A percentile compares a stretch with the other conserved stretches of the same genome.
Conservation (phyloP, 2,329 filamentous ascomycete genomes). For the Curvularia verruculosa region DNA sequence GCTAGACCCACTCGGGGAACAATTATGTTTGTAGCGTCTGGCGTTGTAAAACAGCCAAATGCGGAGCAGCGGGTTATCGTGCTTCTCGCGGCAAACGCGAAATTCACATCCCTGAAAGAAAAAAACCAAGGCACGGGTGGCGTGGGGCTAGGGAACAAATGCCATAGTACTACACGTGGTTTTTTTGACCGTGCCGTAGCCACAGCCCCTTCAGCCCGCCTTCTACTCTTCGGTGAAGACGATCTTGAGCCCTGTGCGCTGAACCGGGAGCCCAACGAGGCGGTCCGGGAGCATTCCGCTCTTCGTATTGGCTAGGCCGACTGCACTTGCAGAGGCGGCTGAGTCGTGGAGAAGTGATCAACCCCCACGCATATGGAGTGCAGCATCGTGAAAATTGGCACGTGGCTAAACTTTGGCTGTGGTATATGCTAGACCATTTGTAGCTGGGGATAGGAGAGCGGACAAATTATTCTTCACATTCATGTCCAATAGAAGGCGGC, state of each 20-base stretch:
- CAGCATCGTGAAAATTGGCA: conserved; percentile 11
- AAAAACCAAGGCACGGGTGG: conserved; percentile 6
- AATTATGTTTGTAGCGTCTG: conserved; percentile 22
- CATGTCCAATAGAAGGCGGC: conserved; percentile 12
- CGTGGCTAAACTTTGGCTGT: conserved; percentile 2
- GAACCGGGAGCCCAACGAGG: conserved; percentile 38
- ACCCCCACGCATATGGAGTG: conserved; percentile 17
- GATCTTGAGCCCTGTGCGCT: conserved; percentile 37
- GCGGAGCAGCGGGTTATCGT: conserved; percentile 31
- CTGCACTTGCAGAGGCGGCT: conserved; percentile 39
- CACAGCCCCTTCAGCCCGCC: conserved; percentile 14
- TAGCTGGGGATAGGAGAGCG: conserved; percentile 3
- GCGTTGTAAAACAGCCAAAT: conserved; percentile 17
- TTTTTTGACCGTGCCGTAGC: conserved; percentile 15
- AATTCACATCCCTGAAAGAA: conserved; percentile 8
- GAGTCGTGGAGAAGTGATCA: conserved; percentile 16
- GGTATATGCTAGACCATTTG: background rate
- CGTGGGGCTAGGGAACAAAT: conserved; percentile 9
- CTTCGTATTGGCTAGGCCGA: conserved; percentile 29
- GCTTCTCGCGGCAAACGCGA: conserved; percentile 42
- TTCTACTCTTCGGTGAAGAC: conserved; percentile 22
- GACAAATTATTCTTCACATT: conserved; percentile 3
- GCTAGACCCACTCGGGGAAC: conserved; percentile 20
- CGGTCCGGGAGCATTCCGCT: conserved; percentile 36
- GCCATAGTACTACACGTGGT: conserved; percentile 23